These are phyloP conservation scores for Spinellus fusiger DNA, from an alignment of 192 early-diverging fungal species.

Conservation along the genomic window DNA sequence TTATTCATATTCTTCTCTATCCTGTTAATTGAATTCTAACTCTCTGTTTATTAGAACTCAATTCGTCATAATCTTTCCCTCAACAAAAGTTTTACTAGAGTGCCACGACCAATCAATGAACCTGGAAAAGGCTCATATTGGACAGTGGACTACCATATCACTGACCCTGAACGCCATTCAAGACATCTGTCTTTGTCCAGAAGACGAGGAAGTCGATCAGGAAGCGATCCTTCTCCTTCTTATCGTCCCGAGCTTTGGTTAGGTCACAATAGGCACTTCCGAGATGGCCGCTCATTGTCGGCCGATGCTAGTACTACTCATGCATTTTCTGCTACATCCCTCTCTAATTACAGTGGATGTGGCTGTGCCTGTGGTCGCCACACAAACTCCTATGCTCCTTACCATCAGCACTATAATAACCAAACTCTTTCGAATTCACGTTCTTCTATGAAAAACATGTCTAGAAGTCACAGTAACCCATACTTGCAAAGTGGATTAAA, in stretches of 20 bases:
- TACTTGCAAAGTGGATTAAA: not conserved
- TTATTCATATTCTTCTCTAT: not conserved
- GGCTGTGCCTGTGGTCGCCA: not conserved
- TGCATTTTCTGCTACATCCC: not conserved
- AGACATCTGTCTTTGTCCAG: slow-evolving; percentile 3
- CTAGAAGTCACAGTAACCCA: not conserved
- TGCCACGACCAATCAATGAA: slow-evolving; percentile 72
- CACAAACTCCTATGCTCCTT: not conserved
- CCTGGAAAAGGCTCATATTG: slow-evolving; percentile 85
- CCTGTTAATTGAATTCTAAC: not conserved
- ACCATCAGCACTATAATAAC: not conserved
- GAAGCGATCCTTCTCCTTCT: slow-evolving; percentile 18
- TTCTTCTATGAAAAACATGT: not conserved
- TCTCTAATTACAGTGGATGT: not conserved
- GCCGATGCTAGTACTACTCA: slow-evolving; percentile 1
- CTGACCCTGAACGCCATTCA: slow-evolving; percentile 18
- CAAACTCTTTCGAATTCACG: not conserved
- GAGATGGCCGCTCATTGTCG: slow-evolving; percentile 14
- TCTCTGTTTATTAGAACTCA: slow-evolving; percentile 59
- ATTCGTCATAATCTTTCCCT: slow-evolving; percentile 81
- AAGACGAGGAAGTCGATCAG: slow-evolving; percentile 22
- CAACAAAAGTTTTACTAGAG: slow-evolving; percentile 76
- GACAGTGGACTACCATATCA: slow-evolving; percentile 58
- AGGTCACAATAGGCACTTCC: slow-evolving; percentile 2
- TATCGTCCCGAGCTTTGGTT: slow-evolving; percentile 2